Conservation (phyloP, 768 basidiomycete species). For the Vararia minispora region DNA sequence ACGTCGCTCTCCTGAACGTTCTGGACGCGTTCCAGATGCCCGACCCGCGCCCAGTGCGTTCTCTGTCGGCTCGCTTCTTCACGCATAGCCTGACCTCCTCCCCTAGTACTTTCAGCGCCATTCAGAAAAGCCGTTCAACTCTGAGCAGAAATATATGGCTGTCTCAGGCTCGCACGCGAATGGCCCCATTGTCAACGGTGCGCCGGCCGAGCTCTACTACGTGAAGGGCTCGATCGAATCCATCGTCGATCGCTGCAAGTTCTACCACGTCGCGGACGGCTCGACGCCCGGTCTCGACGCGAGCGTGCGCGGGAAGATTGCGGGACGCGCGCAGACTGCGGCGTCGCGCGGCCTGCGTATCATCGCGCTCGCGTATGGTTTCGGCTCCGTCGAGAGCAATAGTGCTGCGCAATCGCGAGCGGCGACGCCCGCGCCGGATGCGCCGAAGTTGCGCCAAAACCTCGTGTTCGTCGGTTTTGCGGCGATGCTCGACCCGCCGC, state of each 20-base stretch:
- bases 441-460: slow-evolving; percentile 24
- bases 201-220: slow-evolving; percentile 68
- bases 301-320: slow-evolving; percentile 55
- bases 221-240: slow-evolving; percentile 89
- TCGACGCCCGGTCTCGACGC: slow-evolving; percentile 74
- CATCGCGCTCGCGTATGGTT: slow-evolving; percentile 87
- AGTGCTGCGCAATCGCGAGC: slow-evolving; percentile 15
- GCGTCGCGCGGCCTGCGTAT: slow-evolving; percentile 75
- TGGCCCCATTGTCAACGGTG: slow-evolving; percentile 18
- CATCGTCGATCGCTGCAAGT: slow-evolving; percentile 76
- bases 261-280: slow-evolving; percentile 84
- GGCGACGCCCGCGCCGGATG: slow-evolving; percentile 17
- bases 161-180: slow-evolving; percentile 59
- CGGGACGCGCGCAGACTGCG: slow-evolving; percentile 56
- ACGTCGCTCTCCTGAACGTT: slow-evolving; percentile 83
- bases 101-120: slow-evolving; percentile 53
- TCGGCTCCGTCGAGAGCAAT: slow-evolving; percentile 39
- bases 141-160: slow-evolving; percentile 90
- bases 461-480: slow-evolving; percentile 89
- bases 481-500: slow-evolving; percentile 92
- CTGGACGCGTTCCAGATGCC: slow-evolving; percentile 51
- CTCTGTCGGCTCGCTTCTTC: neutral
- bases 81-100: neutral
- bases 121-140: slow-evolving; percentile 85
- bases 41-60: slow-evolving; percentile 62